These are phyloP conservation scores for Cucumis cinereus DNA, from an alignment of 306 rosid species.

Conservation along the genomic window DNA sequence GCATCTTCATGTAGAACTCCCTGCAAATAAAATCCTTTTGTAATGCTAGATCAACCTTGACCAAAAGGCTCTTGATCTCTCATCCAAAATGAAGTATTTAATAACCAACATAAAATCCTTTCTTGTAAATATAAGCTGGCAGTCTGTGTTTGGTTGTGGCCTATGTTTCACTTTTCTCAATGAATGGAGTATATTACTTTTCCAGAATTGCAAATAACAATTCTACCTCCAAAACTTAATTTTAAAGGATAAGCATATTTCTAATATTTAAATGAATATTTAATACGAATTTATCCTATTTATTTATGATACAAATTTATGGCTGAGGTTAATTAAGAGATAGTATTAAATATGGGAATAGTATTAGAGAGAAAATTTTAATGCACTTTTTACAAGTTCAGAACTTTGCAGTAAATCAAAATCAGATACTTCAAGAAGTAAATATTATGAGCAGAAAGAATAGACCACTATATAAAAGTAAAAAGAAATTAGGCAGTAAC, in stretches of 20 bases:
- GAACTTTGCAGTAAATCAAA: background rate
- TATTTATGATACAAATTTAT: background rate
- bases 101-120: background rate
- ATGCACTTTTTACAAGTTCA: background rate
- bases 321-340: background rate
- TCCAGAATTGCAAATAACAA: background rate
- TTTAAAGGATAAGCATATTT: background rate
- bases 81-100: background rate
- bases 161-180: background rate
- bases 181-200: background rate
- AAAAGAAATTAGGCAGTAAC: conserved; percentile 27
- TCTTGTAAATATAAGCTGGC: background rate
- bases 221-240: background rate
- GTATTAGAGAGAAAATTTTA: background rate
- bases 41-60: background rate
- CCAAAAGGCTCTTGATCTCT: background rate
- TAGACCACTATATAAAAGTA: background rate
- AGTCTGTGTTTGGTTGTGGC: background rate
- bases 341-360: background rate
- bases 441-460: background rate
- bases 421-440: background rate
- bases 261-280: background rate
- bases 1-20: background rate
- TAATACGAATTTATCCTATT: background rate
- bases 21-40: background rate